These are phyloP conservation scores for Paramecium sonneborni DNA, from an alignment of 73 alveolate genomes.

Conservation along the genomic window DNA sequence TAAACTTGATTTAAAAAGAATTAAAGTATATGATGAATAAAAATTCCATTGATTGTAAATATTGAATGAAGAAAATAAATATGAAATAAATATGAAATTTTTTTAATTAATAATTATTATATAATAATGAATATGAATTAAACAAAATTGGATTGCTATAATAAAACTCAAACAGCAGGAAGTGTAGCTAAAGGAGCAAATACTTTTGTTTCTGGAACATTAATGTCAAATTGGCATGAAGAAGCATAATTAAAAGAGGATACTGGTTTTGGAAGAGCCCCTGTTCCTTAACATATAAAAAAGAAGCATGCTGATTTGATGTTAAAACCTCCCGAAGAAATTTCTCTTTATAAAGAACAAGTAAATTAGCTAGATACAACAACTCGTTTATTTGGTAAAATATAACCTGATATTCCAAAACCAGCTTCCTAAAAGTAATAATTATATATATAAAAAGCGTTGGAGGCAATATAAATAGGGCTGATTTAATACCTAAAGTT, in stretches of 20 bases:
- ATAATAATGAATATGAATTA: slow-evolving; percentile 74
- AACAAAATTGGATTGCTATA: slow-evolving; percentile 67
- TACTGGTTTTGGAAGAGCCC: slow-evolving; percentile 86
- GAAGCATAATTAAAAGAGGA: slow-evolving; percentile 84
- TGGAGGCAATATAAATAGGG: slow-evolving; percentile 73
- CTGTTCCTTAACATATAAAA: slow-evolving; percentile 10
- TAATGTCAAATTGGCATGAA: slow-evolving; percentile 92
- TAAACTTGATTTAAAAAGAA: too few species aligned
- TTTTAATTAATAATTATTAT: background rate
- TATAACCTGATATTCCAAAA: slow-evolving; percentile 18
- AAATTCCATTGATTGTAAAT: too few species aligned
- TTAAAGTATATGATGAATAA: too few species aligned
- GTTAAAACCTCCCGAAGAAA: slow-evolving; percentile 10
- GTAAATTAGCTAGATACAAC: background rate
- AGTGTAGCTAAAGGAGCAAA: slow-evolving; percentile 6
- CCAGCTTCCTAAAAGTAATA: slow-evolving; percentile 44
- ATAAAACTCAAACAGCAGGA: slow-evolving; percentile 73
- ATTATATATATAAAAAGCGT: background rate
- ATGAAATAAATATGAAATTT: background rate
- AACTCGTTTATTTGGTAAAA: slow-evolving; percentile 29
- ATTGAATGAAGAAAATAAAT: too few species aligned
- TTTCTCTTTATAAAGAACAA: background rate
- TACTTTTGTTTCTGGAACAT: slow-evolving; percentile 72
- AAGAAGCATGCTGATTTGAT: slow-evolving; percentile 44
- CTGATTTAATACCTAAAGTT: slow-evolving; percentile 75